Percentiles rank a stretch among this genome's conserved stretches.
Evolutionary conservation across 352 stramenopile genomes (phyloP).

Genomic region (Phytophthora macrochlamydospora): DNA sequence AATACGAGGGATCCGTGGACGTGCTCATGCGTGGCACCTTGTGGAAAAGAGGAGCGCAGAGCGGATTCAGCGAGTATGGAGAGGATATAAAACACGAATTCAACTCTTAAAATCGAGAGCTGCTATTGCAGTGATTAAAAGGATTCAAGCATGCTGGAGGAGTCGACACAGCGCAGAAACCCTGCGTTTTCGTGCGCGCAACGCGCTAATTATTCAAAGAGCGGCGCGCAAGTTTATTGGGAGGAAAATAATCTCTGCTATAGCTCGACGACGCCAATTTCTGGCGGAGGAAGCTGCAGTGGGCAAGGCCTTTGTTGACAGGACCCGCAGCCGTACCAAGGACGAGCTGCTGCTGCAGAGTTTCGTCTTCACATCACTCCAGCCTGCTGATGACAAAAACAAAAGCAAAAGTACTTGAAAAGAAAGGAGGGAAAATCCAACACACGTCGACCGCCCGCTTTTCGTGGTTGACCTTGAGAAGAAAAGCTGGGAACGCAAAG

Average conservation of each 20-base stretch:
- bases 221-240: conserved; percentile 42
- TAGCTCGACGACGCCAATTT: conserved; percentile 53
- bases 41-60: conserved; percentile 46
- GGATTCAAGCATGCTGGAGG: conserved; percentile 57
- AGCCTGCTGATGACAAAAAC: conserved; percentile 24
- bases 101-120: conserved; percentile 47
- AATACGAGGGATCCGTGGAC: conserved; percentile 57
- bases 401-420: not conserved
- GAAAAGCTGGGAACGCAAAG: conserved; percentile 50
- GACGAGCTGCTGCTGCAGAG: conserved; percentile 74
- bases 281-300: conserved; percentile 58
- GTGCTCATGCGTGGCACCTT: conserved; percentile 38
- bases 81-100: conserved; percentile 51
- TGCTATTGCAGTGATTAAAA: conserved; percentile 50
- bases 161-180: conserved; percentile 34
- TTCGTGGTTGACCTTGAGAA: conserved; percentile 43
- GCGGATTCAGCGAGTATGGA: conserved; percentile 64
- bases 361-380: conserved; percentile 47
- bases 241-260: conserved; percentile 39
- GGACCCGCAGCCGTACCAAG: conserved; percentile 47
- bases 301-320: conserved; percentile 52
- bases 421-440: conserved; percentile 10
- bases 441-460: conserved; percentile 43
- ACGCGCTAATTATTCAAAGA: conserved; percentile 47
- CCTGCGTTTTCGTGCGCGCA: conserved; percentile 21